These are phyloP conservation scores for Sonneratia caseolaris DNA, from an alignment of 345 rosid genomes.

Conservation along the genomic window DNA sequence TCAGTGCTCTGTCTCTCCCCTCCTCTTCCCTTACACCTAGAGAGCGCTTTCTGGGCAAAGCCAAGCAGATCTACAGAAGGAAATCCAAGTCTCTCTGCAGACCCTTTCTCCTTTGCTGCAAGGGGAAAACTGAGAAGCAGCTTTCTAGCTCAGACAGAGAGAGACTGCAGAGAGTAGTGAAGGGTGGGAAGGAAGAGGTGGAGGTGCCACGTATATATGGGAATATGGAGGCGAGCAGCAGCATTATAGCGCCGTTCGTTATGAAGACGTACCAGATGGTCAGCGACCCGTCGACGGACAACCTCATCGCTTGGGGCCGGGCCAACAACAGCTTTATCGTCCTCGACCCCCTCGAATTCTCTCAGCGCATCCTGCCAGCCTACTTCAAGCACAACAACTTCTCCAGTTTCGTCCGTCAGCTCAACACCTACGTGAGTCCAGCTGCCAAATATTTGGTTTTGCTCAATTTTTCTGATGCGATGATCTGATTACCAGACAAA, in stretches of 20 bases:
- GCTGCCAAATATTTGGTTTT: too few relatives aligned
- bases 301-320: slow-evolving; percentile 74
- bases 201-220: background rate
- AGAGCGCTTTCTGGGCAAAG: background rate
- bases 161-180: background rate
- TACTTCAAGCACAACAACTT: slow-evolving; percentile 96
- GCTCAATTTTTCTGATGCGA: too few relatives aligned
- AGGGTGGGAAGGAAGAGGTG: too few relatives aligned
- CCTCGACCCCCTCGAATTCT: slow-evolving; percentile 69
- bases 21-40: background rate
- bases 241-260: slow-evolving; percentile 61
- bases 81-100: background rate
- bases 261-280: slow-evolving; percentile 91
- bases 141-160: background rate
- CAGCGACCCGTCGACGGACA: slow-evolving; percentile 67
- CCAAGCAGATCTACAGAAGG: background rate
- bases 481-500: too few relatives aligned
- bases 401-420: slow-evolving; percentile 93
- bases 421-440: slow-evolving; percentile 72
- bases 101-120: background rate
- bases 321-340: slow-evolving; percentile 82
- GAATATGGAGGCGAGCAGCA: slow-evolving; percentile 32
- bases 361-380: slow-evolving; percentile 63
- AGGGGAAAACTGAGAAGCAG: background rate
- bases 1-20: background rate